Base-by-base conservation (phyloP, 1,284 basidiomycete genomes). In the Trametes versicolor region DNA sequence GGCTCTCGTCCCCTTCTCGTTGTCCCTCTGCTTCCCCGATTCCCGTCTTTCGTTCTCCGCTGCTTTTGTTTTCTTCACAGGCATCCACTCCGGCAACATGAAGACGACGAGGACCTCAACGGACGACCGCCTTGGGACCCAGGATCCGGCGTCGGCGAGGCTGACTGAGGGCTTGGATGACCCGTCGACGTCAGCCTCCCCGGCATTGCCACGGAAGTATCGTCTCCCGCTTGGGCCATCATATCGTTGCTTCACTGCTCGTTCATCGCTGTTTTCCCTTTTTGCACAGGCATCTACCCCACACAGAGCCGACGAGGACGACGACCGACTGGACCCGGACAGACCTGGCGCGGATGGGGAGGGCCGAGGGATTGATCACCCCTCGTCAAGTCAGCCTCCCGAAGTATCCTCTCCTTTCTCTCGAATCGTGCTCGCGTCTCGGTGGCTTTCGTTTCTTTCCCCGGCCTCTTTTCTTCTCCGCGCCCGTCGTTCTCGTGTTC, bases 1-100 rank as follows among this genome's bases (percentile, higher is more conserved):
- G 50, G 19, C 19, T 52, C 47, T 62, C 36, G 56, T 49, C 53
- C n/a, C 25, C 53, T 34, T 41, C 48, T 34, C 29, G 49, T n/a
- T n/a, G n/a, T n/a, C n/a, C n/a, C n/a, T n/a, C n/a, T n/a, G n/a
- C n/a, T n/a, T n/a, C n/a, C n/a, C n/a, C n/a, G 15, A 9, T 32
- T 34, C 36, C 45, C n/a, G n/a, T n/a, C 50, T 23, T 3, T 25
- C 23, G 23, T 3, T 32, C 8, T 32, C 29, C 41, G 59, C 59
- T 60, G 43, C 43, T 32, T 36, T 10, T 17, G 17, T 41, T 49
- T 8, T 29, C 15, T 25, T 4, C 50, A 41, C 39, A 59, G 58
- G 13, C 29, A 59, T 39, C 8, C 48, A 32, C 4, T 6, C 25
- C 2, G 4, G 4, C 5, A 29, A 50, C 48, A 17, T 25, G 25